Base-by-base conservation (phyloP, 2,329 filamentous ascomycete genomes). In the Stemphylium lycopersici region DNA sequence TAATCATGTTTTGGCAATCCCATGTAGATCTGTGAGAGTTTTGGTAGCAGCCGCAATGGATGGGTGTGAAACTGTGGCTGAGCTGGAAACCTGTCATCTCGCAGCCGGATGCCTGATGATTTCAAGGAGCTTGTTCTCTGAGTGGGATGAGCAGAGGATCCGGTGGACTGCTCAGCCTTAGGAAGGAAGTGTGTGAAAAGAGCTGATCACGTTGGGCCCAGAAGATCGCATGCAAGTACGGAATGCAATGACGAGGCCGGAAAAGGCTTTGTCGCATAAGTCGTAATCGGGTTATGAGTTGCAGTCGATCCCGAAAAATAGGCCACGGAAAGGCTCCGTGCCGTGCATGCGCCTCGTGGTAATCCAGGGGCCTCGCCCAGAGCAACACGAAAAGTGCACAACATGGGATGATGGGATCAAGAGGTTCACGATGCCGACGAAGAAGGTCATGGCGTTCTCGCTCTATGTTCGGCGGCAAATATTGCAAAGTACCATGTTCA, bases 281-380 rank as follows among this genome's bases (percentile, higher is more conserved):
- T 53, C 51, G 45, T 48, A 40, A 52, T 42, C 41, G 50, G 54
- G 51, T 39, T 44, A 42, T 58, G 56, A 52, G 44, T 49, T 49
- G 56, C 44, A 47, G 52, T 42, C 44, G 52, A 58, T 58, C 45
- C 22, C 46, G 48, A 43, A 24, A 56, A 33, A 20, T 49, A 33
- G 38, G 52, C 55, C 51, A 58, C 46, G 24, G 44, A 52, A 39
- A 48, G 53, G 39, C 36, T 18, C 40, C 41, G 43, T 40, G 36
- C 39, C 36, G 43, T 48, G 52, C 36, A 50, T 44, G 42, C 42
- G 40, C 31, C 22, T 41, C 16, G n/a, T 18, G 29, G 16, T 13
- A 18, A 24, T 24, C 34, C 45, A 8, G n/a, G 22, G 7, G 11
- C 33, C 26, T 24, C 22, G 29, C 20, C 37, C n/a, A 18, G 20